Percentiles rank a stretch among this genome's conserved stretches.
phyloP scores from a whole-genome alignment of 257 asterid genomes.

The Nemophila menziesii region DNA sequence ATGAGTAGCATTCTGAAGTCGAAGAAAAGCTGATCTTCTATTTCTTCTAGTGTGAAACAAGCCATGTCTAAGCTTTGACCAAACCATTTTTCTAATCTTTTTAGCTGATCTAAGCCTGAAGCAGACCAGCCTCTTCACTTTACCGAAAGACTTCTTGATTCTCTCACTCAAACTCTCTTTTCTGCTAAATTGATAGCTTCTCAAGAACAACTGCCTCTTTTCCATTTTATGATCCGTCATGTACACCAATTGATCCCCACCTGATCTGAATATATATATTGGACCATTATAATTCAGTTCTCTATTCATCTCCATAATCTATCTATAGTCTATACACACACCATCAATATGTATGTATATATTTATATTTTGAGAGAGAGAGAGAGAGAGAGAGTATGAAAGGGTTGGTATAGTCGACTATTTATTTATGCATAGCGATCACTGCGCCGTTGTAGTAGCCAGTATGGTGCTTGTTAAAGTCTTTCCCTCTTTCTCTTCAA shows the following conservation, averaged over 20 bases:
- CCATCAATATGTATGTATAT: constrained; percentile 1
- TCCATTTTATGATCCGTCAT: constrained; percentile 48
- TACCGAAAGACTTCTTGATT: constrained; percentile 38
- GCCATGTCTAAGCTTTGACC: constrained; percentile 47
- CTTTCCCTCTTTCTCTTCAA: not conserved
- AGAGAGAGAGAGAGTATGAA: not conserved
- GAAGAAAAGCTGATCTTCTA: constrained; percentile 28
- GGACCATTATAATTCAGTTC: constrained; percentile 14
- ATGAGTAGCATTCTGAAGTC: constrained; percentile 12
- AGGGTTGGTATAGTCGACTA: not conserved
- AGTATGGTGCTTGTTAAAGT: too few relatives aligned
- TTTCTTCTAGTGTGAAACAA: constrained; percentile 33
- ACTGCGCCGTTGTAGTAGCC: constrained; percentile 4
- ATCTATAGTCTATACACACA: constrained; percentile 2
- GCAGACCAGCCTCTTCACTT: constrained; percentile 38
- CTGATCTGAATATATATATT: constrained; percentile 12
- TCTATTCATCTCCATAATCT: constrained; percentile 19
- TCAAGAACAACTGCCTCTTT: constrained; percentile 69
- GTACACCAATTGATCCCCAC: constrained; percentile 17
- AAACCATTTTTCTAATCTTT: constrained; percentile 34
- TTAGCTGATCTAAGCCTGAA: constrained; percentile 32
- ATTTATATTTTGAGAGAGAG: constrained; percentile 7
- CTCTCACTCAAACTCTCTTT: constrained; percentile 44
- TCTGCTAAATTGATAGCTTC: constrained; percentile 78
- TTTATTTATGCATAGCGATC: constrained; percentile 1